These are phyloP conservation scores for Dothistroma pini DNA, from an alignment of 2,329 filamentous ascomycete species.

Conservation along the genomic window DNA sequence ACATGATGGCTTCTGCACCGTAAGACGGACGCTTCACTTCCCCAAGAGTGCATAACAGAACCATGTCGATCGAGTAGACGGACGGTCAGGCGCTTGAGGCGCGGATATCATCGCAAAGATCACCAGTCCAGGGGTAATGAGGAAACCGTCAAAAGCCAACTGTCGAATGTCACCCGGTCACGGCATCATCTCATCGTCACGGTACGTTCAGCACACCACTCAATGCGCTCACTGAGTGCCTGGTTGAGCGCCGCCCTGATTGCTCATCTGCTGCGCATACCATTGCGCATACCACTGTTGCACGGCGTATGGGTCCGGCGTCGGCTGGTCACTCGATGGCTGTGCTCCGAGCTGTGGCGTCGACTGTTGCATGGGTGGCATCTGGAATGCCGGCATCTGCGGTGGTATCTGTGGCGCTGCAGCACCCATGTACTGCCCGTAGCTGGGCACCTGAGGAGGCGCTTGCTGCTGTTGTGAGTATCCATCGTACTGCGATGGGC, in stretches of 20 bases:
- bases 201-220: conserved; percentile 21
- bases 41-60: neutral
- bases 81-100: conserved; percentile 2
- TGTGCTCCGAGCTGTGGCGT: conserved; percentile 17
- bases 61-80: conserved; percentile 3
- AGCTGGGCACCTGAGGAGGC: conserved; percentile 27
- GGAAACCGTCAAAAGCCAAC: conserved; percentile 5
- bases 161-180: conserved; percentile 12
- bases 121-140: conserved; percentile 11
- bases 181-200: conserved; percentile 24
- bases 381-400: conserved; percentile 33
- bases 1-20: conserved; percentile 2
- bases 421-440: conserved; percentile 30
- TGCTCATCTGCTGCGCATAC: conserved; percentile 20
- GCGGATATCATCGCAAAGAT: conserved; percentile 12
- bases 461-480: conserved; percentile 49
- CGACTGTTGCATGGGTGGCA: conserved; percentile 28
- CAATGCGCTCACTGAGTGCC: conserved; percentile 29
- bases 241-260: conserved; percentile 28
- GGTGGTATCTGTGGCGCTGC: conserved; percentile 28
- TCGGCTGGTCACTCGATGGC: conserved; percentile 14
- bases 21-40: neutral
- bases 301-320: conserved; percentile 15
- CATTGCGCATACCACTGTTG: conserved; percentile 24
- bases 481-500: conserved; percentile 38